These are phyloP conservation scores for Camellia sinensis DNA, from an alignment of 148 eudicot genomes.

Conservation along the genomic window DNA sequence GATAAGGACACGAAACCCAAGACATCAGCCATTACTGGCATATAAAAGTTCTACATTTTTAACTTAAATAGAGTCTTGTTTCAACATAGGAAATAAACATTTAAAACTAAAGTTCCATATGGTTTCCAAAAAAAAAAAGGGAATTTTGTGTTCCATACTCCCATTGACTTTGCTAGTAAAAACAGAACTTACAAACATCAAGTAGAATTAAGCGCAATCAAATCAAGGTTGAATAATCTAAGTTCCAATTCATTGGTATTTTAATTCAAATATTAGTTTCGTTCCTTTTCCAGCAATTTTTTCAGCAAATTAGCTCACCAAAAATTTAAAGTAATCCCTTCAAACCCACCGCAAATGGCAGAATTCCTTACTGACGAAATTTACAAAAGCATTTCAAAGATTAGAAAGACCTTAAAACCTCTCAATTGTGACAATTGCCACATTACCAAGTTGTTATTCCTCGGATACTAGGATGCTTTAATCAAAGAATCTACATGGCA, in stretches of 20 bases:
- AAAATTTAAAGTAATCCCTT: conserved; percentile 1
- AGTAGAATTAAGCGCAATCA: not conserved
- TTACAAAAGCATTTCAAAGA: not conserved
- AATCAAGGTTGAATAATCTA: not conserved
- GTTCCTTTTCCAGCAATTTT: not conserved
- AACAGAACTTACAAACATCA: not conserved
- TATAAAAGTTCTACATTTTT: not conserved
- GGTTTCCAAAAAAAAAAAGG: not conserved
- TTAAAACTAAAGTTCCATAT: not conserved
- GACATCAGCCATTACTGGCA: not conserved
- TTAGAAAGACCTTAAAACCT: not conserved
- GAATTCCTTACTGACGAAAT: not conserved
- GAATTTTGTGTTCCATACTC: too few relatives aligned
- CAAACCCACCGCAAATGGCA: not conserved
- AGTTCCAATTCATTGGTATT: not conserved
- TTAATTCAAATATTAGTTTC: not conserved
- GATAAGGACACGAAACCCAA: not conserved
- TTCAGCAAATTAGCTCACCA: not conserved
- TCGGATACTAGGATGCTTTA: not conserved
- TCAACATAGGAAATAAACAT: not conserved
- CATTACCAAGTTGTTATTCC: not conserved
- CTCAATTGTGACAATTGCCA: not conserved
- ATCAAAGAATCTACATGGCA: not conserved
- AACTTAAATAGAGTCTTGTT: not conserved
- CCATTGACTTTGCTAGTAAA: not conserved